Evolutionary conservation across 208 protist species (phyloP).

Genomic region (Endotrypanum monterogeii): DNA sequence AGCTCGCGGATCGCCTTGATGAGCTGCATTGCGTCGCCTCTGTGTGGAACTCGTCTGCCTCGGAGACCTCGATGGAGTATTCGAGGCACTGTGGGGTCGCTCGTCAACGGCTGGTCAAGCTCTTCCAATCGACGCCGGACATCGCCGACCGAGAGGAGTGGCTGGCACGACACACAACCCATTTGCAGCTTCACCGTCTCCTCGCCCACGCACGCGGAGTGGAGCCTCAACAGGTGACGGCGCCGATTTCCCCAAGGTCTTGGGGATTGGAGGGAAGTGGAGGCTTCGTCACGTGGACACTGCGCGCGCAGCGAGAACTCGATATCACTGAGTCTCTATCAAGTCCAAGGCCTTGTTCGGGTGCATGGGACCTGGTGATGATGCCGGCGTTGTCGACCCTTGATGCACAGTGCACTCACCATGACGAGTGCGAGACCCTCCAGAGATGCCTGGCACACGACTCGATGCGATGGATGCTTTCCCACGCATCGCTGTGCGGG

Average conservation of each 20-base stretch:
- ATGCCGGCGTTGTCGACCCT: neutral
- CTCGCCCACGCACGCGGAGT: neutral
- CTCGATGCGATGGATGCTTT: slow-evolving; percentile 24
- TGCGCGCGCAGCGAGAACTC: slow-evolving; percentile 3
- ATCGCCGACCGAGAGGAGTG: neutral
- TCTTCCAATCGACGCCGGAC: neutral
- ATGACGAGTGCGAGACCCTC: neutral
- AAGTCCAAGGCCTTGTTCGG: neutral
- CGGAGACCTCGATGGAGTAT: neutral
- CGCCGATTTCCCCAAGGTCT: neutral
- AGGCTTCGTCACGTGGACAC: neutral
- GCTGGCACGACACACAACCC: neutral
- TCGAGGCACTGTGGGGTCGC: neutral
- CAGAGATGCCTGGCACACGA: neutral
- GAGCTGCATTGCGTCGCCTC: slow-evolving; percentile 24
- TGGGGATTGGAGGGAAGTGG: neutral
- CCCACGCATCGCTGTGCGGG: slow-evolving; percentile 12
- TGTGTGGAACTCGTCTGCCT: slow-evolving; percentile 1
- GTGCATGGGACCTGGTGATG: neutral
- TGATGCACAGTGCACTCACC: neutral
- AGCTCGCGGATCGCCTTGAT: slow-evolving; percentile 8
- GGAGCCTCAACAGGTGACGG: neutral
- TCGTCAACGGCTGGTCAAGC: neutral
- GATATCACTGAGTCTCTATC: neutral
- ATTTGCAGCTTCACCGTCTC: slow-evolving; percentile 2